Base-by-base conservation (phyloP, 108 stramenopile species). In the Pseudonitzschia multiseries region DNA sequence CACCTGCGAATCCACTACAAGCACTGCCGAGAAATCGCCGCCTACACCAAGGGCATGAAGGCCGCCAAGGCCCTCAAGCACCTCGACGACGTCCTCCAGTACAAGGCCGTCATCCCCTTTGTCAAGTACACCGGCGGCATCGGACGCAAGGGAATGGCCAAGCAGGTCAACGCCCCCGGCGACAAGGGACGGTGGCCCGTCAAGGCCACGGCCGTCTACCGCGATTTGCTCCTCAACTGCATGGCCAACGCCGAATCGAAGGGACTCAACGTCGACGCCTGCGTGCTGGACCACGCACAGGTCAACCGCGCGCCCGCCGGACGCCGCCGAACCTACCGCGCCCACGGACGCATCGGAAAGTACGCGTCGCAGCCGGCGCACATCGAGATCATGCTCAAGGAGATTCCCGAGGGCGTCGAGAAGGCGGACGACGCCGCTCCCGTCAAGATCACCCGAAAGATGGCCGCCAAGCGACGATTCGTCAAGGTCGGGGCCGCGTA, bases 1-100 rank as follows among this genome's bases (percentile, higher is more conserved):
- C 94, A 98, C 86, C 89, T 99, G 44, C 94, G 98, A 32, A 91
- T 97, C 66, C 99, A 99, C 91, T 99, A 91, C 96, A 99, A 99
- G 96, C 98, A 99, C 93, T 96, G 96, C 86, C 89, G 97, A 46
- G 97, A 99, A 73, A 94, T 98, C 75, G 86, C 87, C 63, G 88
- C 95, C 82, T 86, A 83, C 77, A 98, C 98, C 88, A 92, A 95
- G 83, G 97, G 97, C 57, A 96, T 96, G 96, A 84, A 89, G 70
- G 85, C 94, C 56, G 54, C 70, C 68, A 93, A 96, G 87, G 97
- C 98, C 54, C 70, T 87, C 67, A 85, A 92, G 76, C 91, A 86
- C 76, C 82, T 97, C 57, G 93, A 99, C 72, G 90, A 99, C 73
- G 99, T 99, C 44, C 85, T 98, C 14, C 82, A 82, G 26, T 92